Conservation (phyloP, 1,284 basidiomycete genomes). For the Cutaneotrichosporon spelunceum region DNA sequence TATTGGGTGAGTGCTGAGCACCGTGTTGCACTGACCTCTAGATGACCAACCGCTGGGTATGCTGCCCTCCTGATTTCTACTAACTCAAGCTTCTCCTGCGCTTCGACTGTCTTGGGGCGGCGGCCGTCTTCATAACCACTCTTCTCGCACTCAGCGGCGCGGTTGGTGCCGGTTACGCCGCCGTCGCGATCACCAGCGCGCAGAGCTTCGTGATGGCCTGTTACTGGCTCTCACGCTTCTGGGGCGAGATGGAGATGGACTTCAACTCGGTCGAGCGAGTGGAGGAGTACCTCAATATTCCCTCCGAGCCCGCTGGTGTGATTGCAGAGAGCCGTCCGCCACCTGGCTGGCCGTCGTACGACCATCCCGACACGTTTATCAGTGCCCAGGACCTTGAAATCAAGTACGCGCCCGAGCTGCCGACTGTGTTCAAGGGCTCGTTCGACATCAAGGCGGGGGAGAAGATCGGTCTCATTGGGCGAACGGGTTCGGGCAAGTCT, state of each 20-base stretch:
- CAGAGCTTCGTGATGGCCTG: slow-evolving; percentile 49
- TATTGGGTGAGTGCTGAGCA: slow-evolving; percentile 39
- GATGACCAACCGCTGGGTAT: slow-evolving; percentile 26
- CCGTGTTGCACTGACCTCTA: not conserved
- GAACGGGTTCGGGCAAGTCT: slow-evolving; percentile 51
- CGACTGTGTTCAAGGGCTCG: slow-evolving; percentile 72
- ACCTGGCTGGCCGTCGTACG: slow-evolving; percentile 75
- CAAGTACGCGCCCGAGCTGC: slow-evolving; percentile 79
- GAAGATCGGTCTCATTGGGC: slow-evolving; percentile 62
- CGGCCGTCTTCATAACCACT: slow-evolving; percentile 70
- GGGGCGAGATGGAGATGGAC: slow-evolving; percentile 52
- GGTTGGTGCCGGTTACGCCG: slow-evolving; percentile 70
- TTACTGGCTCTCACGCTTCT: slow-evolving; percentile 52
- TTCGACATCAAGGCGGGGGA: slow-evolving; percentile 70
- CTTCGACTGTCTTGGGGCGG: slow-evolving; percentile 71
- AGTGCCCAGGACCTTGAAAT: slow-evolving; percentile 69
- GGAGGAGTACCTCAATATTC: slow-evolving; percentile 81
- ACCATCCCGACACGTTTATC: slow-evolving; percentile 51
- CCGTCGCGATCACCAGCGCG: slow-evolving; percentile 70
- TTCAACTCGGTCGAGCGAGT: slow-evolving; percentile 83
- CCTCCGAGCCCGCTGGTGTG: slow-evolving; percentile 72
- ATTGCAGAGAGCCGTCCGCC: slow-evolving; percentile 67
- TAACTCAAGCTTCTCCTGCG: slow-evolving; percentile 54
- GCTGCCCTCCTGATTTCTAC: not conserved
- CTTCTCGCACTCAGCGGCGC: slow-evolving; percentile 69